These are phyloP conservation scores for Cyclocybe cylindracea DNA, from an alignment of 768 basidiomycete species.

Conservation along the genomic window DNA sequence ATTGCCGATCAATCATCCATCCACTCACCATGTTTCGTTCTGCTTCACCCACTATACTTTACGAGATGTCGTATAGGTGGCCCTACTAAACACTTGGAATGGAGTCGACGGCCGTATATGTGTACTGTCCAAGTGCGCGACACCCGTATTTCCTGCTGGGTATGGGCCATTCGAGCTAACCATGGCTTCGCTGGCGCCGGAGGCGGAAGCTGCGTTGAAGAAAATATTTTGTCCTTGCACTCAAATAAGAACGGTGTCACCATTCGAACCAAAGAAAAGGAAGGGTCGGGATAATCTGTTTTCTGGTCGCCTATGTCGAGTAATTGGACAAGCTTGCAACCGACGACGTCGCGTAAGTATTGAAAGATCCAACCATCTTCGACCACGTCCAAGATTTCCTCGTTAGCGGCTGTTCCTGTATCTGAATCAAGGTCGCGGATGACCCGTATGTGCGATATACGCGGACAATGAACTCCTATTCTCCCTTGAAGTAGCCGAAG, in stretches of 20 bases:
- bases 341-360: conserved; percentile 48
- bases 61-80: too few relatives aligned
- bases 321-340: conserved; percentile 35
- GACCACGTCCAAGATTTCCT: conserved; percentile 44
- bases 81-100: too few relatives aligned
- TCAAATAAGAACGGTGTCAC: neutral
- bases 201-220: conserved; percentile 29
- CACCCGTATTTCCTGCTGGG: conserved; percentile 59
- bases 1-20: too few relatives aligned
- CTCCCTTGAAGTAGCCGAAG: conserved; percentile 29
- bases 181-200: conserved; percentile 31
- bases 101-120: too few relatives aligned
- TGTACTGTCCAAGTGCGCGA: conserved; percentile 18
- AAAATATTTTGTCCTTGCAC: conserved; percentile 35
- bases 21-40: too few relatives aligned
- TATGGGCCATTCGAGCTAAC: conserved; percentile 34
- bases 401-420: conserved; percentile 35
- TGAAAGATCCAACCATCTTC: conserved; percentile 58
- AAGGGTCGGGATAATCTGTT: conserved; percentile 23
- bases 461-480: too few relatives aligned
- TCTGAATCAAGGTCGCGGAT: neutral
- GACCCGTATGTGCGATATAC: too few relatives aligned
- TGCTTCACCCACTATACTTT: too few relatives aligned
- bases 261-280: neutral
- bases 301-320: conserved; percentile 42